Base-by-base conservation (phyloP, 2,329 filamentous ascomycete genomes). In the Verticillium klebahnii region DNA sequence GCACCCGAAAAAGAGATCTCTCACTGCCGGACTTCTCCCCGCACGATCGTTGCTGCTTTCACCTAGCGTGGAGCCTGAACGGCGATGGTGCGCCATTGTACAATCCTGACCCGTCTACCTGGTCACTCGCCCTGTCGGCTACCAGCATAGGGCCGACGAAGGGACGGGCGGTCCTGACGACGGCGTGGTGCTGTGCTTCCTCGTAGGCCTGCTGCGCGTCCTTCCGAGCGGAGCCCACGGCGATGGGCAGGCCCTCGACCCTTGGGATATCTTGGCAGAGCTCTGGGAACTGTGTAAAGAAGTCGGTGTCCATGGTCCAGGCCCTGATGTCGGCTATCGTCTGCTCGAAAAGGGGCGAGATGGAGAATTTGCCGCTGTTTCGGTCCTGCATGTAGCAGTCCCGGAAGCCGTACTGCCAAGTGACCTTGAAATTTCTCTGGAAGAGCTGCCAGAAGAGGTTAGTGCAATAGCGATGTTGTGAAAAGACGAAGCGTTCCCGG, bases 361-460 rank as follows among this genome's bases (percentile, higher is more conserved):
- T 40, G 0, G 63, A 59, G 40, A 68, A 73, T n/a, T 61, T 64
- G 9, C 67, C 67, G 1, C 65, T 68, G 2, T 66, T 63, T 5
- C 60, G 17, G 31, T 71, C 69, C 3, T 62, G 61, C 8, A 65
- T 58, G 19, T 71, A 73, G n/a, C 67, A 67, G 14, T 71, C 69
- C 5, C 68, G 63, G 32, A 72, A 70, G 1, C 60, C 60, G 1
- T 67, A 68, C 0, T 65, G 64, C 69, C 69, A 72, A 1, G 63
- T 60, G 2, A 72, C 63, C 1, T 65, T 67, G 7, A 73, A 31
- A 32, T 64, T 67, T 2, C 63, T 32, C 8, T 59, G 62, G 19
- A 73, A 67, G 0, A 70, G 62, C 3, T 69, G 66, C 71, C 69
- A 73, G 59, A 73, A 72, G 3, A 63, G 36, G 58, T 73, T 73